A percentile compares a stretch with the other conserved stretches of the same genome.
These are phyloP conservation scores for Suillus cothurnatus DNA, from an alignment of 768 basidiomycete species.

Conservation along the genomic window DNA sequence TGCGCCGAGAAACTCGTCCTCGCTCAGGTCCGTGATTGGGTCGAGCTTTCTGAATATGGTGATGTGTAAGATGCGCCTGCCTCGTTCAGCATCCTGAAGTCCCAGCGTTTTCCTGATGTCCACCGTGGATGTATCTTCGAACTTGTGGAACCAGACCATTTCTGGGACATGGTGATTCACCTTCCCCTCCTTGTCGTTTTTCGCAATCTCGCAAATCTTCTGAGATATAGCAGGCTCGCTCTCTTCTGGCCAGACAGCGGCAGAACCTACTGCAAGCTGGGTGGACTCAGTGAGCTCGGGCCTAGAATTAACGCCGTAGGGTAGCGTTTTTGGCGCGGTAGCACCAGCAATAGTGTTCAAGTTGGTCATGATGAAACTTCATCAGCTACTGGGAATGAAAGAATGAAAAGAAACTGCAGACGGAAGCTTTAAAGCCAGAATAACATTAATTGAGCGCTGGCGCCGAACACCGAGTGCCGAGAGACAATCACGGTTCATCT, in stretches of 20 bases:
- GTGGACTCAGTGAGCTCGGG: too few relatives aligned
- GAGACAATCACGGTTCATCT: too few relatives aligned
- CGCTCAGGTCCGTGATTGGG: conserved; percentile 4
- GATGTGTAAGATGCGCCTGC: conserved; percentile 12
- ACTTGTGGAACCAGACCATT: conserved; percentile 1
- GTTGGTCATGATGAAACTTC: too few relatives aligned
- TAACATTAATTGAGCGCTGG: too few relatives aligned
- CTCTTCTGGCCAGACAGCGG: background rate
- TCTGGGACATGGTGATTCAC: background rate
- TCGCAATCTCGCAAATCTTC: background rate
- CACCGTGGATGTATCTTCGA: conserved; percentile 1
- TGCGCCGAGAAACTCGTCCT: background rate
- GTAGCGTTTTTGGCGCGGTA: too few relatives aligned
- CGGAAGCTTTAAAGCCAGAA: too few relatives aligned
- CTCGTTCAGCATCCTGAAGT: background rate
- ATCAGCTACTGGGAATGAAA: too few relatives aligned
- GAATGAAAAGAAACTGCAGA: too few relatives aligned
- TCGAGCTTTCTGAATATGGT: conserved; percentile 4
- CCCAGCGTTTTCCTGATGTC: background rate
- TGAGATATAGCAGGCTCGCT: background rate
- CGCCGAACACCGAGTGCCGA: too few relatives aligned
- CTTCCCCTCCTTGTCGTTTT: background rate
- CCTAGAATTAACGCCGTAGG: too few relatives aligned
- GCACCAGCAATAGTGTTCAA: too few relatives aligned
- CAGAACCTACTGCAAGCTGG: too few relatives aligned